phyloP scores from a whole-genome alignment of 305 asterid species.

The Fraxinus xanthoxyloides region DNA sequence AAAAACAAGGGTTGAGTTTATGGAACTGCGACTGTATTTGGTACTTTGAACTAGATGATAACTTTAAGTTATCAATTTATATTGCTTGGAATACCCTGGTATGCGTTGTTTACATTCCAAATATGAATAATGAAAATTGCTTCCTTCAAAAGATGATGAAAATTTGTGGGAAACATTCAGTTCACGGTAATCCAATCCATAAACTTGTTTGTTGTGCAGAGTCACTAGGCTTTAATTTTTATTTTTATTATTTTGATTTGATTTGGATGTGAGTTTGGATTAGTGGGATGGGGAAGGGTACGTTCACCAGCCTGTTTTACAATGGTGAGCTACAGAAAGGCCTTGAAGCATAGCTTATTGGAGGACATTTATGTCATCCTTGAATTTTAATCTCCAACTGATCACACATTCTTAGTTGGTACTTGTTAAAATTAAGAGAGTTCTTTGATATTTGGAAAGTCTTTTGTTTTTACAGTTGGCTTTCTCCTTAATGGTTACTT shows the following conservation, averaged over 20 bases:
- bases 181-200: neutral
- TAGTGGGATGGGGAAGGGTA: neutral
- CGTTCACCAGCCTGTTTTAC: neutral
- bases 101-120: neutral
- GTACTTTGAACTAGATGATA: neutral
- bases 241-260: neutral
- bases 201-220: neutral
- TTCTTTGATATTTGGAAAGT: conserved; percentile 5
- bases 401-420: conserved; percentile 4
- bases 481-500: neutral
- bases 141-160: neutral
- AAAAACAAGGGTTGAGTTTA: conserved; percentile 5
- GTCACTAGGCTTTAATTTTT: neutral
- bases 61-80: neutral
- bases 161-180: neutral
- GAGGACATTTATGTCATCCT: conserved; percentile 4
- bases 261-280: neutral
- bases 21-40: neutral
- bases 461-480: conserved; percentile 8
- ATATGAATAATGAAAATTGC: neutral
- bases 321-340: neutral
- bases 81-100: neutral
- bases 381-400: neutral
- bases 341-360: neutral
- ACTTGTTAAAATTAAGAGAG: neutral